Base-by-base conservation (phyloP, 352 stramenopile genomes). In the Globisporangium takayamanum region DNA sequence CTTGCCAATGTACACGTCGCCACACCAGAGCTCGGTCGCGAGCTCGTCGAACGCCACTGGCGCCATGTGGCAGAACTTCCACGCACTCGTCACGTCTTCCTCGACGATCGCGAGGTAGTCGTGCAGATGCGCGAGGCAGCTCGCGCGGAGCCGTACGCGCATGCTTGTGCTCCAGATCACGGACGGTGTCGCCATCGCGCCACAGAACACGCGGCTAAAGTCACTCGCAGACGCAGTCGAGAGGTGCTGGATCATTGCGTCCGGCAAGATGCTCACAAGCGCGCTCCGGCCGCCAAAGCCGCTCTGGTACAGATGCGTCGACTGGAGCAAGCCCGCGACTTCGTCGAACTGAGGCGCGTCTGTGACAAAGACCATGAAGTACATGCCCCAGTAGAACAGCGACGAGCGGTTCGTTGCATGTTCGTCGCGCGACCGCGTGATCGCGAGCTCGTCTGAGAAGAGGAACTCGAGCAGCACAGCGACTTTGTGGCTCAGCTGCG, bases 121-220 rank as follows among this genome's bases (percentile, higher is more conserved):
- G 47, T 89, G 76, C n/a, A 98, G 64, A 72, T 99, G 95, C 14
- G 91, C 78, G 0, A 86, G 52, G 39, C 97, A 93, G 72, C 89
- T 83, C 12, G 88, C 74, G 28, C 95, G 84, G 2, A 98, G 64
- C 56, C 97, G 81, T 20, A 80, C 78, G 11, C 92, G 78, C 95
- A 98, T 98, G 0, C 89, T 73, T n/a, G 73, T 60, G 60, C 76
- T 97, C 96, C 96, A 99, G 65, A 98, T 94, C 4, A 98, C 92
- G 47, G 95, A 77, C 20, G 95, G 90, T 1, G 92, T 97, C 50
- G 88, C 69, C 20, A 86, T 76, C 36, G 93, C 76, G 18, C 88
- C 81, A 33, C 73, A 87, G 55, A 98, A 98, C 7, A 97, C 68
- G 26, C 96, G 78, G 1, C 84, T 78, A 63, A 98, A 98, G 42